A percentile compares a stretch with the other conserved stretches of the same genome.
Evolutionary conservation across 345 rosid genomes (phyloP).

Genomic region (Hibiscus trionum): DNA sequence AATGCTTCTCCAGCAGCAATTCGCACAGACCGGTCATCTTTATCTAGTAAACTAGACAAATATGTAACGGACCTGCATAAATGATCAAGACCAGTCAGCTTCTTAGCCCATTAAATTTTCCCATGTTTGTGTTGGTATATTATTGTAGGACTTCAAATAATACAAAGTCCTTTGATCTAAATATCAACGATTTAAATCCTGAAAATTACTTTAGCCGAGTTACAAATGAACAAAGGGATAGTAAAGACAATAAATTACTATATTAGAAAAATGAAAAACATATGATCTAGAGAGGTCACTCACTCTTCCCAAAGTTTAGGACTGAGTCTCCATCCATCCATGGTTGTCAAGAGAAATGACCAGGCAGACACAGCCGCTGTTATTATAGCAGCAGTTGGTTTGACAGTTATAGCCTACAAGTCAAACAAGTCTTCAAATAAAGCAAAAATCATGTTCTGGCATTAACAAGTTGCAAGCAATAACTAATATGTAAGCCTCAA

Average conservation of each 20-base stretch:
- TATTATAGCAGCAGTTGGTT: slow-evolving; percentile 48
- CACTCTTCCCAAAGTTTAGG: slow-evolving; percentile 82
- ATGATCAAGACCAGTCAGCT: not conserved
- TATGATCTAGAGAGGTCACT: slow-evolving; percentile 18
- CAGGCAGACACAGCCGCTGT: slow-evolving; percentile 69
- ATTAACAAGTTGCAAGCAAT: not conserved
- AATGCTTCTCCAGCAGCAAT: slow-evolving; percentile 94
- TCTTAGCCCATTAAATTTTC: not conserved
- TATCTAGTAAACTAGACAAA: slow-evolving; percentile 63
- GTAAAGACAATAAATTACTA: not conserved
- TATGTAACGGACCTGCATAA: slow-evolving; percentile 60
- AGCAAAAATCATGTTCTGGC: not conserved
- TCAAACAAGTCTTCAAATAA: not conserved
- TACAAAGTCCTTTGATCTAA: too few relatives aligned
- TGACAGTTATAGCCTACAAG: slow-evolving; percentile 56
- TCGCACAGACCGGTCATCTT: slow-evolving; percentile 82
- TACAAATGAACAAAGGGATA: too few relatives aligned
- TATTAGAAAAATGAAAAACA: not conserved
- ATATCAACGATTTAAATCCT: not conserved
- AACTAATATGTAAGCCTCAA: not conserved
- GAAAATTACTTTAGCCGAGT: too few relatives aligned
- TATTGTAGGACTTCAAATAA: too few relatives aligned
- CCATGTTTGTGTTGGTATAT: too few relatives aligned
- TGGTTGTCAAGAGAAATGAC: slow-evolving; percentile 81
- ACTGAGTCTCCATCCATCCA: slow-evolving; percentile 42